Percentiles rank a stretch among this genome's conserved stretches.
Evolutionary conservation across 257 asterid genomes (phyloP).

Genomic region (Capsicum pubescens): DNA sequence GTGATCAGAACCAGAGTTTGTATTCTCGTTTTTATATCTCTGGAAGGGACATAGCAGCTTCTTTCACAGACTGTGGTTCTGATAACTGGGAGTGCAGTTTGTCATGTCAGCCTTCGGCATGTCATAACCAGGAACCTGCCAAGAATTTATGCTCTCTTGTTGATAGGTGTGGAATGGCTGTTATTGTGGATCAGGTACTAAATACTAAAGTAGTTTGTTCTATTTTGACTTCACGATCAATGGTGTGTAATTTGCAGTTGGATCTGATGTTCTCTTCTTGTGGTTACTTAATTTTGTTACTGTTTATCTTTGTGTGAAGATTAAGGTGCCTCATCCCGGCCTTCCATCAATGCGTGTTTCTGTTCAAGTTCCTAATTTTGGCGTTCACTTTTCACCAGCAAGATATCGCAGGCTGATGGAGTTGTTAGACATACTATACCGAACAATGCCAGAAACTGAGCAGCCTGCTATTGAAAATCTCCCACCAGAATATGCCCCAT

Average conservation of each 20-base stretch:
- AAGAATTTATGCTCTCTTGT: conserved; percentile 67
- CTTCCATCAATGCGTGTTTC: conserved; percentile 87
- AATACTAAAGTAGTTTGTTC: not conserved
- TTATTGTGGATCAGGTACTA: conserved; percentile 91
- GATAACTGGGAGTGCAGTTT: conserved; percentile 55
- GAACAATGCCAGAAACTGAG: conserved; percentile 64
- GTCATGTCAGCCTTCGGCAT: conserved; percentile 57
- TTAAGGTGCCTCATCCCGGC: conserved; percentile 81
- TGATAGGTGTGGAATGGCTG: conserved; percentile 93
- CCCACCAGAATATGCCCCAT: conserved; percentile 68
- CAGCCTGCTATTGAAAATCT: conserved; percentile 53
- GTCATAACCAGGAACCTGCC: conserved; percentile 59
- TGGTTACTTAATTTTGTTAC: conserved; percentile 22
- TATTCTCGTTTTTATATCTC: conserved; percentile 89
- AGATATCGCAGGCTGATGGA: conserved; percentile 81
- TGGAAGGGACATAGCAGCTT: conserved; percentile 97
- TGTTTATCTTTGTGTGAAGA: conserved; percentile 53
- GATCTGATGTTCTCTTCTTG: conserved; percentile 15
- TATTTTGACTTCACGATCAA: not conserved
- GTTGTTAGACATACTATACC: conserved; percentile 61
- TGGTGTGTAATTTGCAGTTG: not conserved
- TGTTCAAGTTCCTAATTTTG: conserved; percentile 90
- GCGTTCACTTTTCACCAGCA: conserved; percentile 93
- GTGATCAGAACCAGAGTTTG: conserved; percentile 68
- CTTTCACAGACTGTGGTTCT: conserved; percentile 71